Evolutionary conservation across 2,329 filamentous ascomycete genomes (phyloP).

Genomic region (Talaromyces islandicus): DNA sequence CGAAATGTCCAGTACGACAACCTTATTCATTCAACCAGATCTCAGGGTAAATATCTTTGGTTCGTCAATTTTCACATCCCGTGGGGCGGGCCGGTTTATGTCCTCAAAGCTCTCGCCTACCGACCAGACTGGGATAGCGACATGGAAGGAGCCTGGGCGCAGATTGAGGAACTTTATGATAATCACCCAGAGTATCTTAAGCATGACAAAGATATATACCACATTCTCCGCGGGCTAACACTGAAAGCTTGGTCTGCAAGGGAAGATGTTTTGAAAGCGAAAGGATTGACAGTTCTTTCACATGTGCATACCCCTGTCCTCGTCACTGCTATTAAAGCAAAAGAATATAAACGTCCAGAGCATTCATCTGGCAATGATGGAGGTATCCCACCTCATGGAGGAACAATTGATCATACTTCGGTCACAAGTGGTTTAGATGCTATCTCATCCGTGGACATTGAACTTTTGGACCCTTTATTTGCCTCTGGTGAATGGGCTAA

Average conservation of each 20-base stretch:
- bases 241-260: background rate
- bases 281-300: background rate
- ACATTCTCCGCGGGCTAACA: background rate
- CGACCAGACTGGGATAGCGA: background rate
- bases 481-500: background rate
- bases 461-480: background rate
- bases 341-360: background rate
- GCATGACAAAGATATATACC: background rate
- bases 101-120: background rate
- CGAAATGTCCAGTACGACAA: constrained; percentile 2
- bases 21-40: background rate
- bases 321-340: background rate
- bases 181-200: background rate
- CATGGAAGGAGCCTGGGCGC: background rate
- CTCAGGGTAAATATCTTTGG: background rate
- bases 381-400: background rate
- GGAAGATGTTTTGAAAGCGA: background rate
- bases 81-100: background rate
- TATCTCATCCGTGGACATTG: background rate
- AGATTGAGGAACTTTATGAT: constrained; percentile 1
- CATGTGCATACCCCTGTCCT: background rate
- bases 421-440: background rate
- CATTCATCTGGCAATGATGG: background rate
- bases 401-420: background rate
- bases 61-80: background rate